Evolutionary conservation across 1,139 yeast genomes (phyloP).

Genomic region (Blastobotrys niveus): DNA sequence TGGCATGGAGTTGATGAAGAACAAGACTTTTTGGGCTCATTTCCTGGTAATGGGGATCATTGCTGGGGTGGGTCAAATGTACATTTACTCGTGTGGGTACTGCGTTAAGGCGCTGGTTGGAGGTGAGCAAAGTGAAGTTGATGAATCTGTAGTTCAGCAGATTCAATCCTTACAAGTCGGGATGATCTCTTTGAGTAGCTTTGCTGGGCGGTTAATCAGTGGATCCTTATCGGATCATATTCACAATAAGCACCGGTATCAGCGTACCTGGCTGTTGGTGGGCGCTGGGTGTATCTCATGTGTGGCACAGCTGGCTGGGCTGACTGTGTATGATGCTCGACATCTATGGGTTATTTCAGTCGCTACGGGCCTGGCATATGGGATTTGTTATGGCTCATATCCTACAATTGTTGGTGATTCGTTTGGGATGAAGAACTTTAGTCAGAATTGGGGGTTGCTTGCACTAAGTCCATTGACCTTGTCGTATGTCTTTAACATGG

Average conservation of each 20-base stretch:
- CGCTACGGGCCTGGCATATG: constrained; percentile 70
- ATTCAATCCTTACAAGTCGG: constrained; percentile 71
- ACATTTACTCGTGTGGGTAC: constrained; percentile 69
- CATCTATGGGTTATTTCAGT: constrained; percentile 50
- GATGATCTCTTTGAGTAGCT: constrained; percentile 59
- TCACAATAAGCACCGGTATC: constrained; percentile 46
- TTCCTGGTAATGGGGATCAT: constrained; percentile 51
- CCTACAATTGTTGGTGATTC: constrained; percentile 76
- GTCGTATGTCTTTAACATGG: constrained; percentile 36
- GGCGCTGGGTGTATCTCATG: constrained; percentile 40
- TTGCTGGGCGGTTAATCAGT: constrained; percentile 59
- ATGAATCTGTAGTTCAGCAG: constrained; percentile 27
- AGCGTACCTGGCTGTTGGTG: constrained; percentile 63
- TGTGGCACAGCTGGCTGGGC: constrained; percentile 36
- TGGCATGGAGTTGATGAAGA: constrained; percentile 27
- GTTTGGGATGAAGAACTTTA: constrained; percentile 66
- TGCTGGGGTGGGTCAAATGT: constrained; percentile 74
- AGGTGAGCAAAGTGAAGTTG: constrained; percentile 15
- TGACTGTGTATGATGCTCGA: constrained; percentile 33
- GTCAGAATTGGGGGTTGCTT: constrained; percentile 75
- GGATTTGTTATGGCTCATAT: constrained; percentile 70
- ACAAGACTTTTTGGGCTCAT: constrained; percentile 36
- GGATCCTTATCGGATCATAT: constrained; percentile 65
- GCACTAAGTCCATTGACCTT: constrained; percentile 38
- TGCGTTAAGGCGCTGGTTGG: constrained; percentile 49